Evolutionary conservation across 805 yeast species (phyloP).

Genomic region (Scheffersomyces ergatensis): DNA sequence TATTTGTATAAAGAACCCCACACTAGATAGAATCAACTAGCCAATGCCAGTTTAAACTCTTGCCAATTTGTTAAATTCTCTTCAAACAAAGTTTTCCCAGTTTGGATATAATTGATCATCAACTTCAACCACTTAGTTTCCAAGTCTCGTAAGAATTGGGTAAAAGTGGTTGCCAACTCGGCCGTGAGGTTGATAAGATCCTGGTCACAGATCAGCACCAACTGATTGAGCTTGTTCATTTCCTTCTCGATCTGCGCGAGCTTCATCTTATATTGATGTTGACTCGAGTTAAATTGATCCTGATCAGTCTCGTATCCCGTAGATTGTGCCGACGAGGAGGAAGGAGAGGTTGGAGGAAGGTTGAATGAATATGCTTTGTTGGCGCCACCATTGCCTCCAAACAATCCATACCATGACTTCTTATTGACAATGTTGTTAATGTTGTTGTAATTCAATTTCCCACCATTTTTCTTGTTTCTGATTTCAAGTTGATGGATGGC

Average conservation of each 20-base stretch:
- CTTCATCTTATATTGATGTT: conserved; percentile 27
- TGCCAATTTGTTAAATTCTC: conserved; percentile 32
- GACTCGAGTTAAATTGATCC: too few relatives aligned
- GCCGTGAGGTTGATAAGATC: conserved; percentile 46
- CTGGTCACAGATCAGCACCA: conserved; percentile 39
- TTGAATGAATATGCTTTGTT: conserved; percentile 7
- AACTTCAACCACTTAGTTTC: conserved; percentile 40
- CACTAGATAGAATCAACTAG: too few relatives aligned
- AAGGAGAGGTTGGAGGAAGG: conserved; percentile 3
- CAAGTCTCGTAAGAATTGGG: conserved; percentile 33
- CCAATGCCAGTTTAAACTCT: conserved; percentile 22
- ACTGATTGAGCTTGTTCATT: conserved; percentile 44
- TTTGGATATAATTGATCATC: conserved; percentile 35
- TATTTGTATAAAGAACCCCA: too few relatives aligned
- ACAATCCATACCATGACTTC: conserved; percentile 42
- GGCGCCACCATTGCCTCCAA: conserved; percentile 45
- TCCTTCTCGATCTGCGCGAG: conserved; percentile 39
- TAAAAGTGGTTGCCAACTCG: conserved; percentile 39
- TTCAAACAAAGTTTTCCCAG: conserved; percentile 29
- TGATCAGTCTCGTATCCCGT: neutral
- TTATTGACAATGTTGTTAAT: too few relatives aligned
- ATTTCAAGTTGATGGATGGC: conserved; percentile 32
- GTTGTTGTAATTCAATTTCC: conserved; percentile 8
- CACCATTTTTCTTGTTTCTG: conserved; percentile 21
- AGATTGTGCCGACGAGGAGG: neutral